Percentiles rank a stretch among this genome's conserved stretches.
These are phyloP conservation scores for Trypanosoma cruzi DNA, from an alignment of 208 protist species.

Conservation along the genomic window DNA sequence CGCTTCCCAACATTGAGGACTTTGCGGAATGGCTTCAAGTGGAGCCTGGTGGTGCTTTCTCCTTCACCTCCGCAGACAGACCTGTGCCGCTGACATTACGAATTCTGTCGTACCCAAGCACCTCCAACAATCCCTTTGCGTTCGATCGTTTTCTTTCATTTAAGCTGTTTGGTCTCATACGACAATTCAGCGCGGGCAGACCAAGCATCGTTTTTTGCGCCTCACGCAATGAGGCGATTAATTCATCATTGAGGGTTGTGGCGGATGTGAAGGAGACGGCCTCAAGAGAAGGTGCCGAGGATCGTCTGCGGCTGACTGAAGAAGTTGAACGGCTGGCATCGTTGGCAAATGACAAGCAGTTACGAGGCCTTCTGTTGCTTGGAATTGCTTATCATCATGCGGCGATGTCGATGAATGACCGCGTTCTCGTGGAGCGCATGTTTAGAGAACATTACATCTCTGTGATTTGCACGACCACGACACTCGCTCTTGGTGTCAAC, in stretches of 20 bases:
- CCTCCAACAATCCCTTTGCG: conserved; percentile 80
- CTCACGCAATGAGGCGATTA: conserved; percentile 76
- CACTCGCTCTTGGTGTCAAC: conserved; percentile 94
- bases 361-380: conserved; percentile 54
- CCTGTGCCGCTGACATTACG: conserved; percentile 79
- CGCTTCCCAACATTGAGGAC: conserved; percentile 92
- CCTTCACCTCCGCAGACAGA: conserved; percentile 71
- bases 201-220: conserved; percentile 92
- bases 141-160: conserved; percentile 93
- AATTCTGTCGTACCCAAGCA: conserved; percentile 74
- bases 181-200: conserved; percentile 68
- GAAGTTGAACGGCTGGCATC: conserved; percentile 36
- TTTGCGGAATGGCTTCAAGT: conserved; percentile 90
- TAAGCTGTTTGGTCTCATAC: conserved; percentile 81
- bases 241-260: conserved; percentile 63
- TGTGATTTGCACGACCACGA: conserved; percentile 93
- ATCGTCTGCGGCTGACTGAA: conserved; percentile 39
- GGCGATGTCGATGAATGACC: conserved; percentile 72
- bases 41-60: conserved; percentile 39
- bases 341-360: conserved; percentile 68
- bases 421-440: conserved; percentile 82
- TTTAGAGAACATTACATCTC: conserved; percentile 85
- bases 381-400: conserved; percentile 92
- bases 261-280: conserved; percentile 54
- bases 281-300: conserved; percentile 28